Evolutionary conservation across 208 protist genomes (phyloP), one percentile per base, ranked within the genome.

Genomic region (Crithidia brevicula): DNA sequence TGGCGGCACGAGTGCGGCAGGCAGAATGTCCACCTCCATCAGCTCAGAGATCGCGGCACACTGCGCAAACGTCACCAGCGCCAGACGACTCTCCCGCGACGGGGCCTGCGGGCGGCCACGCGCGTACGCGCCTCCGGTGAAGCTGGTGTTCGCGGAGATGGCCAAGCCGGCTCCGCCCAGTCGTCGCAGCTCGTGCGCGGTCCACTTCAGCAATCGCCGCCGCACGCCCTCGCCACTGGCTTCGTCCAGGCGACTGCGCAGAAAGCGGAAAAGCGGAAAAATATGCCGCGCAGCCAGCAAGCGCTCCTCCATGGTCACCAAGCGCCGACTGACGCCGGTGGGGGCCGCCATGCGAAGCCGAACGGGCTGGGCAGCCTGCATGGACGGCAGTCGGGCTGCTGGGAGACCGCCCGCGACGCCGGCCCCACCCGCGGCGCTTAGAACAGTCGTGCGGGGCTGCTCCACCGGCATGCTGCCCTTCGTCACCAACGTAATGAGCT

Each of bases 261-360:
- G 56, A 61, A 90, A 93, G 28, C 49, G 54, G 42, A 88, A 93
- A 42, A 89, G 74, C 15, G 87, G 87, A 61, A 82, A 89, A 13
- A 93, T 62, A 62, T 83, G 80, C 30, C 61, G 40, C 15, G 83
- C 87, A 18, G 84, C 87, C n/a, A 82, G 81, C 52, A 84, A 60
- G 1, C 87, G 81, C 58, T 90, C 81, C 23, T 77, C 60, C 72
- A 90, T 83, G 1, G 83, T 80, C 42, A 89, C 68, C 27, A 78
- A 46, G 28, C 86, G 67, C 7, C 74, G 64, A 23, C 70, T 75
- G 20, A 34, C 47, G 11, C 65, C 66, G 1, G 77, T 67, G 3
- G 79, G 83, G 1, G 79, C 82, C 13, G 86, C 83, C 83, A 90
- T 90, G 27, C 87, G 87, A 56, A 89, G 76, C n/a, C 83, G 84